Evolutionary conservation across 352 stramenopile species (phyloP), one percentile per base, ranked within the genome.

Genomic region (Peronosclerospora sorghi): DNA sequence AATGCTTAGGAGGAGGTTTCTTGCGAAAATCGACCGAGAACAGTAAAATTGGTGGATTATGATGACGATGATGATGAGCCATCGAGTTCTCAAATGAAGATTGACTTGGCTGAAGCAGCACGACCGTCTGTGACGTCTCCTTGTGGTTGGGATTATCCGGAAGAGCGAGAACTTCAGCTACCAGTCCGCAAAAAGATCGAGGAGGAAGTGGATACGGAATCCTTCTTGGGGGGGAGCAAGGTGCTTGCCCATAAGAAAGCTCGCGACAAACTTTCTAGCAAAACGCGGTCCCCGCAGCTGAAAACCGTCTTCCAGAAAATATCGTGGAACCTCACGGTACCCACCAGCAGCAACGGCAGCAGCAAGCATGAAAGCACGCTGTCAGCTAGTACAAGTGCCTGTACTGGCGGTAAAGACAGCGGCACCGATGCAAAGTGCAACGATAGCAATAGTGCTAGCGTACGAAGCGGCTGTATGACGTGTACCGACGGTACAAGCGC

Each of bases 291-390:
- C 13, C 73, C 73, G 3, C 67, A 83, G 32, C 70, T 75, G 36
- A 88, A 88, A 55, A 79, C 59, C 47, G 77, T 88, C 57, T 85
- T 88, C 45, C 61, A 84, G 59, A 78, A 80, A 36, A 84, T 85
- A 37, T 78, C 75, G 17, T 84, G 73, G 73, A 81, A 82, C 29
- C 56, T 65, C 6, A 34, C 36, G n/a, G 38, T 45, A 26, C 39
- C 57, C 13, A 32, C 56, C 30, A 49, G 45, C 28, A 46, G 32
- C 26, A n/a, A n/a, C n/a, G n/a, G n/a, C n/a, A n/a, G n/a, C n/a
- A 44, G 26, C 26, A 40, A 43, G 2, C 49, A 50, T 47, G 51
- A 20, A 9, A 44, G 20, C 44, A 58, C n/a, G 35, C 17, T 27
- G 18, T 49, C 41, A 8, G 29, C 29, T 32, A 35, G 41, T 43